phyloP scores from a whole-genome alignment of 2,329 filamentous ascomycete species.

The Ceratocystis destructans region DNA sequence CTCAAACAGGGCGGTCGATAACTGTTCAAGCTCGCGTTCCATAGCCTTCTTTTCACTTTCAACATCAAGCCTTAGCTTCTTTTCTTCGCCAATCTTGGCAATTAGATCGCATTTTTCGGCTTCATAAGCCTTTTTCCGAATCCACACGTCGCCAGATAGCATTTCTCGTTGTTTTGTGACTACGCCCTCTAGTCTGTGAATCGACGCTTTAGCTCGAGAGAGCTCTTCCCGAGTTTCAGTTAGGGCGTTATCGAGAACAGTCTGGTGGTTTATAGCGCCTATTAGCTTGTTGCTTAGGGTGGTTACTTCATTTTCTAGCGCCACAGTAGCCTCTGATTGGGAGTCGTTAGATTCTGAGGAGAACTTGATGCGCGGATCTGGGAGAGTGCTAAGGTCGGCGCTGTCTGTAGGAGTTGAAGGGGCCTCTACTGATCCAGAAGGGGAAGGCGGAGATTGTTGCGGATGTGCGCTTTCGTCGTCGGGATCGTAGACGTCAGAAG shows the following conservation, averaged over 20 bases:
- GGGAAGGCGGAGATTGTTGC: constrained; percentile 7
- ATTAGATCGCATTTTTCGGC: constrained; percentile 50
- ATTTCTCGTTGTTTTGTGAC: constrained; percentile 58
- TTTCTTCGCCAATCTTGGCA: constrained; percentile 50
- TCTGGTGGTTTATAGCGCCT: constrained; percentile 94
- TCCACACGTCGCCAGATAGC: constrained; percentile 59
- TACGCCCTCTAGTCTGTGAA: constrained; percentile 51
- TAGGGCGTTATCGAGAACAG: constrained; percentile 75
- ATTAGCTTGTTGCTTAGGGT: constrained; percentile 90
- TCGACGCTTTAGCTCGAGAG: constrained; percentile 53
- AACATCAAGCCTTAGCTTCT: constrained; percentile 45
- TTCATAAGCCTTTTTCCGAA: constrained; percentile 63
- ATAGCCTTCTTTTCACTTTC: constrained; percentile 78
- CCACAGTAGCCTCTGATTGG: neutral
- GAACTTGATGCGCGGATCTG: constrained; percentile 46
- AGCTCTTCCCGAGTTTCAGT: constrained; percentile 72
- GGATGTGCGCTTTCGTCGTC: constrained; percentile 15
- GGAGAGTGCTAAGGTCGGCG: constrained; percentile 54
- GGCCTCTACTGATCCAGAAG: neutral
- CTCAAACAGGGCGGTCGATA: constrained; percentile 90
- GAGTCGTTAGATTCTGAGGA: constrained; percentile 20
- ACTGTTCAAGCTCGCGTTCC: constrained; percentile 77
- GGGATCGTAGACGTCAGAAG: constrained; percentile 18
- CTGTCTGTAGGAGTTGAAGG: constrained; percentile 33
- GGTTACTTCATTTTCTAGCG: constrained; percentile 59